Evolutionary conservation across 2,329 filamentous ascomycete species (phyloP).

Genomic region (Emergomyces orientalis): DNA sequence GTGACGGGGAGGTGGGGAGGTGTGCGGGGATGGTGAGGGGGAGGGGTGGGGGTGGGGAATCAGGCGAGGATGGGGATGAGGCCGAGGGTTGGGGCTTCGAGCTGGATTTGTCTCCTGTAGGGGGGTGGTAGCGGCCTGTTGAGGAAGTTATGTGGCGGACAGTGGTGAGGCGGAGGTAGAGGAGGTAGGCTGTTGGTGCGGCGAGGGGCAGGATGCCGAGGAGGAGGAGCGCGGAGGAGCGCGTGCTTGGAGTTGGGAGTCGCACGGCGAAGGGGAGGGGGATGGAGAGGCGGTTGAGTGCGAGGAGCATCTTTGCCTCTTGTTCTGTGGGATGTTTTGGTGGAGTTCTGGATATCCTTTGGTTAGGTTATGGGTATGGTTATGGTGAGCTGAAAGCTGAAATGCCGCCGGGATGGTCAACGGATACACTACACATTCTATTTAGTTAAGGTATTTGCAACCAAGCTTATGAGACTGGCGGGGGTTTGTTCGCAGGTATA

Average conservation of each 20-base stretch:
- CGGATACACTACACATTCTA: background rate
- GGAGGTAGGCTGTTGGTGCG: constrained; percentile 18
- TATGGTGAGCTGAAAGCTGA: background rate
- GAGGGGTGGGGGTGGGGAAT: background rate
- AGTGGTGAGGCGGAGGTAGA: constrained; percentile 14
- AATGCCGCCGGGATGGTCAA: background rate
- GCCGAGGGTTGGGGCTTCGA: background rate
- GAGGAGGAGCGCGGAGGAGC: background rate
- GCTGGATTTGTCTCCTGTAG: background rate
- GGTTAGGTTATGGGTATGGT: background rate
- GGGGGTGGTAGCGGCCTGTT: background rate
- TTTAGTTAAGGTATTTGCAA: background rate
- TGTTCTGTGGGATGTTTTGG: background rate
- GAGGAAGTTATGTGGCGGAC: background rate
- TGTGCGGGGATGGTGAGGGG: background rate
- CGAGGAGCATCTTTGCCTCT: background rate
- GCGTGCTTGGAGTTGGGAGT: background rate
- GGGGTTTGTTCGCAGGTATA: background rate
- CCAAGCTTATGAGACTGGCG: background rate
- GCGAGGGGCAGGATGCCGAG: constrained; percentile 14
- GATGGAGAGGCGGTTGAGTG: background rate
- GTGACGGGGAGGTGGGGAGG: background rate
- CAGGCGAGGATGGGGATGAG: background rate
- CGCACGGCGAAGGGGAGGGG: background rate
- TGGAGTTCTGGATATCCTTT: background rate